Evolutionary conservation across 352 stramenopile genomes (phyloP), one percentile per base, ranked within the genome.

Genomic region (Pythium scleroteichum): DNA sequence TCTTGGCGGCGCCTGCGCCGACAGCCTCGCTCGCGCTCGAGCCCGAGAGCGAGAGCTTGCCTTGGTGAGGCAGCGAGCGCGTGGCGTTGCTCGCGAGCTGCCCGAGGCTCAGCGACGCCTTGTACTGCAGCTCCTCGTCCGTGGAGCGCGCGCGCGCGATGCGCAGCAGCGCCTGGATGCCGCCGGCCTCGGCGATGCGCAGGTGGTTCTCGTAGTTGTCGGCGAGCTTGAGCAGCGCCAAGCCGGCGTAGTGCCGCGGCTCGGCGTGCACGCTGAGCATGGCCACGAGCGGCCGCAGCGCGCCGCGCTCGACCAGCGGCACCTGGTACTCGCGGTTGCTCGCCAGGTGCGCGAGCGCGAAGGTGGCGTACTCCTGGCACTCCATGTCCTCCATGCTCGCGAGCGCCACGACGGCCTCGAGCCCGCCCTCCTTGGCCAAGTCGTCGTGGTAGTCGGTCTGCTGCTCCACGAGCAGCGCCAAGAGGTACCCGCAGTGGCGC

Each of bases 141-240:
- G 91, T 97, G 3, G 83, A 90, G 19, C 94, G 87, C 39, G 87
- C 85, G 32, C 88, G 82, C 4, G 91, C 94, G 38, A 99, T 88
- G 29, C 92, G 84, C 16, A 99, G 61, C 14, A 99, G 75, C 32
- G 95, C 95, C 66, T 98, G 89, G 53, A 99, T 98, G 5, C 96
- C 96, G 35, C 96, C 96, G 68, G 97, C 93, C 60, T 98, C 86
- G 14, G 95, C 94, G 66, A 99, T 98, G 27, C 82, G 84, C 41
- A 99, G 56, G 68, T 99, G 96, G 73, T 98, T 99, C 68, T 98
- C 92, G 70, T 98, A 98, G 68, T 99, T 99, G 73, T 99, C 95
- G 13, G 95, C 95, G 38, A 99, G 82, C 69, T 99, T 98, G 32
- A 99, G 82, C n/a, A 99, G 76, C 42, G 96, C 96, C 13, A 98